These are phyloP conservation scores for Somion occarium DNA, from an alignment of 1,284 basidiomycete species.

Conservation along the genomic window DNA sequence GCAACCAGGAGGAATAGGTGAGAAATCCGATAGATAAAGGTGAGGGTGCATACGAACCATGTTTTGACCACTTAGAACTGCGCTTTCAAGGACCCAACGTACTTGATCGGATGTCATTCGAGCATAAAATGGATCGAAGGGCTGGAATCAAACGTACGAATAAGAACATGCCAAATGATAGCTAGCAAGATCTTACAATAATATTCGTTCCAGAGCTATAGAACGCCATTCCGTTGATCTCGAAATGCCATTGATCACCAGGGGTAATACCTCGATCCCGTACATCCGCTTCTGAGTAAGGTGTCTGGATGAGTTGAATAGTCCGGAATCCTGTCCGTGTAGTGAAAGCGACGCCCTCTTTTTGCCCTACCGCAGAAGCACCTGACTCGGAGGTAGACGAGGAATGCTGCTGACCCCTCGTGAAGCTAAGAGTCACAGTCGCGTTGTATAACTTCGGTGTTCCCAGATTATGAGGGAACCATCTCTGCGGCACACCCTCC, in stretches of 20 bases:
- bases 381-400: not conserved
- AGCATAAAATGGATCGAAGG: slow-evolving; percentile 56
- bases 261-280: slow-evolving; percentile 45
- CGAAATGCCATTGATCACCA: slow-evolving; percentile 57
- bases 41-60: slow-evolving; percentile 37
- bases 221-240: slow-evolving; percentile 51
- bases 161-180: not conserved
- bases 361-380: not conserved
- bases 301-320: slow-evolving; percentile 44
- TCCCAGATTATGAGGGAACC: slow-evolving; percentile 54
- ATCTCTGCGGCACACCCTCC: slow-evolving; percentile 41
- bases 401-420: not conserved
- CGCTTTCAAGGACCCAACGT: slow-evolving; percentile 53
- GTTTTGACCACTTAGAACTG: slow-evolving; percentile 50
- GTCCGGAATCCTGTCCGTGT: slow-evolving; percentile 56
- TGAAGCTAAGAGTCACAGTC: slow-evolving; percentile 30
- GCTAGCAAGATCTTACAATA: slow-evolving; percentile 24
- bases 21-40: not conserved
- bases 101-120: slow-evolving; percentile 46
- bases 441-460: slow-evolving; percentile 51
- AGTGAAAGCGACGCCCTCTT: slow-evolving; percentile 23
- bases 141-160: slow-evolving; percentile 15
- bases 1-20: not conserved
- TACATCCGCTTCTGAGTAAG: slow-evolving; percentile 43
- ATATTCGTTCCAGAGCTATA: slow-evolving; percentile 53